Percentiles rank a stretch among this genome's conserved stretches.
Evolutionary conservation across 2,329 filamentous ascomycete species (phyloP).

Genomic region (Colletotrichum gigasporum): DNA sequence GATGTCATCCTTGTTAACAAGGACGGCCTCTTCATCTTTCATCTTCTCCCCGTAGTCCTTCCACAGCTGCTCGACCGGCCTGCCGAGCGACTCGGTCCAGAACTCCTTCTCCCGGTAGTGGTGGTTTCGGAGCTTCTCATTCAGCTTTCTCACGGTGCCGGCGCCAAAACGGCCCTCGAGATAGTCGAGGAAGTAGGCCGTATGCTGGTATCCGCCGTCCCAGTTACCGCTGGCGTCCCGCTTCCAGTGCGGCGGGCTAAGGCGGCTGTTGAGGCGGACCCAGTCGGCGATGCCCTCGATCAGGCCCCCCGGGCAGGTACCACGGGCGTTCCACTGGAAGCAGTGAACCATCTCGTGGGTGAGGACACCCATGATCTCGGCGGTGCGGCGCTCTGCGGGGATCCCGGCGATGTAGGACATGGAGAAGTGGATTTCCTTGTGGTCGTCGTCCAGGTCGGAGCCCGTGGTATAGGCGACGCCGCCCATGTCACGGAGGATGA

Average conservation of each 20-base stretch:
- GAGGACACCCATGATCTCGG: conserved; percentile 84
- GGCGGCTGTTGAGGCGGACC: conserved; percentile 78
- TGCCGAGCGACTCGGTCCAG: conserved; percentile 75
- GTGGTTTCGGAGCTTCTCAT: conserved; percentile 71
- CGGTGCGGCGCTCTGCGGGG: conserved; percentile 49
- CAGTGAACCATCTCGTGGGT: conserved; percentile 96
- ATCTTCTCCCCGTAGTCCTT: conserved; percentile 68
- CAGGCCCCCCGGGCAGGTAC: conserved; percentile 75
- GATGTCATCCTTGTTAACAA: conserved; percentile 36
- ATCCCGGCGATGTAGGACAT: conserved; percentile 74
- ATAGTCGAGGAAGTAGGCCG: conserved; percentile 90
- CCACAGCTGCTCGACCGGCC: conserved; percentile 76
- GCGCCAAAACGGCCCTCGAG: conserved; percentile 73
- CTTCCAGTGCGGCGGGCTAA: conserved; percentile 88
- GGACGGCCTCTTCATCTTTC: conserved; percentile 32
- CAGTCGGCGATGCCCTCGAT: conserved; percentile 95
- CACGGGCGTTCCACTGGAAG: conserved; percentile 80
- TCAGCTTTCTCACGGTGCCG: conserved; percentile 69
- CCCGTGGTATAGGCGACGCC: conserved; percentile 93
- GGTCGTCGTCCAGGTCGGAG: conserved; percentile 79
- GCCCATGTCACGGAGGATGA: conserved; percentile 80
- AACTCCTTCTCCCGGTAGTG: conserved; percentile 73
- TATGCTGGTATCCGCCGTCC: conserved; percentile 91
- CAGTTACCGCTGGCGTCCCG: conserved; percentile 68
- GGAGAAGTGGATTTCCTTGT: conserved; percentile 94